phyloP scores from a whole-genome alignment of 176 grass and related monocot species.

The Oropetium thomaeum region DNA sequence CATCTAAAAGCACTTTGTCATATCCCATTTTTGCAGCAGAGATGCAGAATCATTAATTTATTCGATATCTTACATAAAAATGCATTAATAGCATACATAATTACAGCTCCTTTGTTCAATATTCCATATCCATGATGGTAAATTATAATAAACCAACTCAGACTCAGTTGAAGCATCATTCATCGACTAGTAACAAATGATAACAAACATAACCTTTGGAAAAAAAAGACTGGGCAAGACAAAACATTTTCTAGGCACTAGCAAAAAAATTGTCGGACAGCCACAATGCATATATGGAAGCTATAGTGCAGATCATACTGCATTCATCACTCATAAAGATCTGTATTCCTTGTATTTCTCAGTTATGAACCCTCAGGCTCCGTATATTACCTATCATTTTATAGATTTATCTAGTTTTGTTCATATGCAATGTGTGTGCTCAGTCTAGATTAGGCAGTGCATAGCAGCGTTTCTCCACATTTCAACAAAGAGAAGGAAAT shows the following conservation, averaged over 20 bases:
- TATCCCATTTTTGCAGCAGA: no score
- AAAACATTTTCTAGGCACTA: slow-evolving; percentile 3
- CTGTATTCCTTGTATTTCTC: neutral
- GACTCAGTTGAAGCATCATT: slow-evolving; percentile 1
- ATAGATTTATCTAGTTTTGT: neutral
- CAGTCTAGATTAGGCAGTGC: neutral
- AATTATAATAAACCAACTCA: slow-evolving; percentile 2
- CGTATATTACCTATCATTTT: neutral
- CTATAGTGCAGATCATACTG: neutral
- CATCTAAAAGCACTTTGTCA: no score
- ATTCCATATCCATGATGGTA: neutral
- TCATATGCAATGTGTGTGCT: slow-evolving; percentile 1
- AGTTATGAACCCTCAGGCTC: neutral
- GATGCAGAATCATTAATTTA: no score
- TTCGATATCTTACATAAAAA: neutral
- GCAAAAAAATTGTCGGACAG: neutral
- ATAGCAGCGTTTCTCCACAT: neutral
- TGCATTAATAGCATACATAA: neutral
- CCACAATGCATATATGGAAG: neutral
- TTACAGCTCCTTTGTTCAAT: neutral
- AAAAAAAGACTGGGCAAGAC: neutral
- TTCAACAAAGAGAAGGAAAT: neutral
- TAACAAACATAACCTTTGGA: neutral
- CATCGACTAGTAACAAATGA: neutral
- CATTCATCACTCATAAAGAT: neutral